A percentile compares a stretch with the other conserved stretches of the same genome.
These are phyloP conservation scores for Cladosporium sp. DNA, from an alignment of 2,329 filamentous ascomycete genomes.

Conservation along the genomic window DNA sequence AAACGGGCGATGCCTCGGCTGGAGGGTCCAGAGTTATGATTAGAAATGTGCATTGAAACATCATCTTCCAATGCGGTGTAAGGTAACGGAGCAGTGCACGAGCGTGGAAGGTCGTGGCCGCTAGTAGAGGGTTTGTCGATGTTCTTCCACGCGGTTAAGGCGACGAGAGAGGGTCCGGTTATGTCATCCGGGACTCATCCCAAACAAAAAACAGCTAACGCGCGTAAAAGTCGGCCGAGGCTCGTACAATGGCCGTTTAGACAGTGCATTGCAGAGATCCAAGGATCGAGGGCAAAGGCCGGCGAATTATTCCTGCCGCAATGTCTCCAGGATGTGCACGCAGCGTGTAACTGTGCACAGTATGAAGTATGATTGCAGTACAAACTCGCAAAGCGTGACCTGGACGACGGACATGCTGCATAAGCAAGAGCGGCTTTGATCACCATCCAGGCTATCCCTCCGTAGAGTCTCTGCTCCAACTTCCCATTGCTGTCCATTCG, in stretches of 20 bases:
- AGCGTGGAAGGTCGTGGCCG: constrained; percentile 7
- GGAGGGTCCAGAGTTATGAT: constrained; percentile 9
- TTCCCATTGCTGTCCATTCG: neutral
- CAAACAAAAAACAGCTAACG: neutral
- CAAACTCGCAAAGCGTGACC: neutral
- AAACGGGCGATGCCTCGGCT: constrained; percentile 4
- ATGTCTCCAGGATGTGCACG: neutral
- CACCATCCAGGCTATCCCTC: constrained; percentile 8
- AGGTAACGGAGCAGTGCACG: constrained; percentile 16
- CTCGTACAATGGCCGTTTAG: no score
- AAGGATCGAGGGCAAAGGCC: neutral
- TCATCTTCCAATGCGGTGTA: neutral
- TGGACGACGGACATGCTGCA: neutral
- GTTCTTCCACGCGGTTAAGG: constrained; percentile 10
- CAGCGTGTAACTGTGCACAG: neutral
- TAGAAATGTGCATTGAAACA: constrained; percentile 1
- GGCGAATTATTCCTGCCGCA: neutral
- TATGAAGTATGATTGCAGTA: neutral
- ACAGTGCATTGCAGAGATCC: no score
- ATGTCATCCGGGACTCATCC: constrained; percentile 15
- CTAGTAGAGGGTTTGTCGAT: constrained; percentile 6
- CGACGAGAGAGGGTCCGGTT: neutral
- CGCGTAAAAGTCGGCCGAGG: no score
- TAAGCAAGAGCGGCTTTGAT: constrained; percentile 6
- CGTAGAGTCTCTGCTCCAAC: neutral